Base-by-base conservation (phyloP, 164 flowering plant species). In the Magnolia kwangsiensis region DNA sequence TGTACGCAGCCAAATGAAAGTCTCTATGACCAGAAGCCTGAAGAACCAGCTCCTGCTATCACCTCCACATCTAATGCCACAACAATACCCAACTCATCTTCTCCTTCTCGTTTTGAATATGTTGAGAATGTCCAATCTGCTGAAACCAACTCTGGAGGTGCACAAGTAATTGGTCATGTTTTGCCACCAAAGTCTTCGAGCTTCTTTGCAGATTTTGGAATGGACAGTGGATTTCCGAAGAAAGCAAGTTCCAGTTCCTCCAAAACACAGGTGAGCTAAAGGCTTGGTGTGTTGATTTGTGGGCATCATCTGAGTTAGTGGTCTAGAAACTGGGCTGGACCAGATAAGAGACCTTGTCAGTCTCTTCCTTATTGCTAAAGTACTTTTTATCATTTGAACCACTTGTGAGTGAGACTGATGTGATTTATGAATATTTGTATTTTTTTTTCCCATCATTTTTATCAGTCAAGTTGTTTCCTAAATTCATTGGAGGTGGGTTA, bases 21-120 rank as follows among this genome's bases (percentile, higher is more conserved):
- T 86, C 89, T 96, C 10, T 96, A 92, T 85, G 99, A 96, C 37
- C 99, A 96, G 82, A 94, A 94, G 86, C 99, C 99, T 70, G 93
- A 90, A 83, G 99, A 94, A 80, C 90, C 90, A 63, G 82, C 87
- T 64, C 91, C 91, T 66, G 77, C 75, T 8, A 86, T 85, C 79
- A 55, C 92, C 27, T 73, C 91, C 58, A 79, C 91, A 63, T 80
- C 86, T 74, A 87, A 73, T 81, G 77, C 73, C 72, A 74, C 86
- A 45, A 69, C 90, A 29, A 67, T 86, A 37, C 77, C 73, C 70
- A 85, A 85, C 20, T 59, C 90, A 51, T 84, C 91, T 67, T 81
- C 85, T 72, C 79, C 92, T 70, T 94, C 99, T 72, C 92, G 98
- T 55, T 96, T 96, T 85, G 98, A 92, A 79, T 94, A 91, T 81